Conservation (phyloP, 164 flowering plant genomes). For the Vitis vinifera region ASM3070453v1 NC_081805.1:2521001-2521500, state of each 20-base stretch:
- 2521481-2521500: slow-evolving; percentile 82
- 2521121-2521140: slow-evolving; percentile 58
- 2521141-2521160: not conserved
- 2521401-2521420: not conserved
- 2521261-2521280: too few species aligned
- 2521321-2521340: too few species aligned
- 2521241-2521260: too few species aligned
- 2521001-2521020: slow-evolving; percentile 90
- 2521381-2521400: too few species aligned
- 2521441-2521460: not conserved
- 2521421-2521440: too few species aligned
- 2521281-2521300: too few species aligned
- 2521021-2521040: slow-evolving; percentile 94
- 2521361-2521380: not conserved
- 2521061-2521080: slow-evolving; percentile 75
- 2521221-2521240: too few species aligned
- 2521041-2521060: slow-evolving; percentile 87
- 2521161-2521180: not conserved
- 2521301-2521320: too few species aligned
- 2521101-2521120: slow-evolving; percentile 78
- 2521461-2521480: slow-evolving; percentile 4
- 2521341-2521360: too few species aligned
- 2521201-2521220: not conserved
- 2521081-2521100: slow-evolving; percentile 95
- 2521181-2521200: not conserved